A percentile compares a stretch with the other conserved stretches of the same genome.
Conservation (phyloP, 1,139 yeast species). For the Saccharomyces hybrid region DNA sequence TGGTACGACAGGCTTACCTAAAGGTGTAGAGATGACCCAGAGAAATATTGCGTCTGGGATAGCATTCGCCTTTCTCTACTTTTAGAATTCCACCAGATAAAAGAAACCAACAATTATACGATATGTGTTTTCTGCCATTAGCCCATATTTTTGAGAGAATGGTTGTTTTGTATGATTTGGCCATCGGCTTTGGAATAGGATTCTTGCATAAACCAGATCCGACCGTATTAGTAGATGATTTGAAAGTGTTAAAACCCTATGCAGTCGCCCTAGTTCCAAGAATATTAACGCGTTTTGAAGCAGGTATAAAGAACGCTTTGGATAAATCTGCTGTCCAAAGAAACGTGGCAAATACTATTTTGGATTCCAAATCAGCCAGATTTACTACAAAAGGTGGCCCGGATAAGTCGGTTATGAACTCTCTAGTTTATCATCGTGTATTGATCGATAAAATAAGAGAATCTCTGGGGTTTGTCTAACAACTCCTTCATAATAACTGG, state of each 20-base stretch:
- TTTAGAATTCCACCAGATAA: slow-evolving; percentile 18
- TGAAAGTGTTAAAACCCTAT: slow-evolving; percentile 48
- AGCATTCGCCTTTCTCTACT: slow-evolving; percentile 26
- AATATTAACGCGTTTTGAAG: slow-evolving; percentile 56
- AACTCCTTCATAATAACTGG: slow-evolving; percentile 46
- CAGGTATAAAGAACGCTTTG: slow-evolving; percentile 38
- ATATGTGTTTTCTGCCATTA: slow-evolving; percentile 48
- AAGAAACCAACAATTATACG: slow-evolving; percentile 16
- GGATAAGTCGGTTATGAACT: slow-evolving; percentile 28
- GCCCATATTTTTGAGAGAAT: slow-evolving; percentile 63
- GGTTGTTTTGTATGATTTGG: slow-evolving; percentile 22
- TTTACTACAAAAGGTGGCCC: slow-evolving; percentile 35
- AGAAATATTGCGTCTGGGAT: slow-evolving; percentile 46
- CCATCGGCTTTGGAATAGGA: slow-evolving; percentile 36
- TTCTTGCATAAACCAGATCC: slow-evolving; percentile 44
- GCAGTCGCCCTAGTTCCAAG: slow-evolving; percentile 56
- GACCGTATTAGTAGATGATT: slow-evolving; percentile 45
- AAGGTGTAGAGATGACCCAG: slow-evolving; percentile 64
- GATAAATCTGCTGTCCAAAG: slow-evolving; percentile 29
- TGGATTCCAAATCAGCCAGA: slow-evolving; percentile 35
- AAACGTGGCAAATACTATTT: slow-evolving; percentile 31
- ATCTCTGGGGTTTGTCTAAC: slow-evolving; percentile 52
- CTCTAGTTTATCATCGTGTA: slow-evolving; percentile 38
- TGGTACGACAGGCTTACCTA: slow-evolving; percentile 70
- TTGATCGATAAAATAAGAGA: slow-evolving; percentile 47